Evolutionary conservation across 2,329 filamentous ascomycete genomes (phyloP), one percentile per base, ranked within the genome.

Genomic region (Pseudohalonectria lignicola): DNA sequence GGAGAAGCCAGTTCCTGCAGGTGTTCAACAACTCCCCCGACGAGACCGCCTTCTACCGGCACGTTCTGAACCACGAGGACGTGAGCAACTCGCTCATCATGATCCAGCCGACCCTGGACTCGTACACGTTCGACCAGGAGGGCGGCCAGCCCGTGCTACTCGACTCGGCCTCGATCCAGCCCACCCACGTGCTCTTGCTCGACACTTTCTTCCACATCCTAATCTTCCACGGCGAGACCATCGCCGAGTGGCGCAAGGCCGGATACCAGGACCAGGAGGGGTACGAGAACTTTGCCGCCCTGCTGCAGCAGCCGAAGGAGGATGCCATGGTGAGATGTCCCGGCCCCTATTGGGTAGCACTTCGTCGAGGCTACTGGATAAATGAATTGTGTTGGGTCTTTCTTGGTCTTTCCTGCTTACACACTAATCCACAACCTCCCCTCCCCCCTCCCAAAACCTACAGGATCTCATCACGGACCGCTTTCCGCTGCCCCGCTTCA

Each of bases 171-270:
- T 95, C 87, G 5, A 98, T 98, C 50, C 90, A 96, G 55, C 82
- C 87, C 9, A 85, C 88, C 17, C 93, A 94, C 43, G 85, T 96
- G 43, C 74, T 98, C 36, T 77, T 98, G 10, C 79, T 98, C 39
- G 92, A 98, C 53, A 96, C 92, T 1, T 98, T 98, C 70, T 98
- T 98, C 75, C 92, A 98, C 59, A 98, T 98, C 44, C 76, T 98
- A 39, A 98, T 98, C 51, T 98, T 96, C 75, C 88, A 98, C 53
- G 92, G 92, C 45, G 90, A 98, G 68, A 96, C 90, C 0, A 84
- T 96, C 60, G 92, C 92, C 1, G 87, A 95, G 57, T 98, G 92
- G 92, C 80, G 88, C 47, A 96, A 98, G 61, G 88, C 88, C 15
- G 92, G 92, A 1, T 98, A 98, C 56, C 92, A 98, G 50, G 87